Base-by-base conservation (phyloP, 768 basidiomycete genomes). In the Auricularia auricula-judae region DNA sequence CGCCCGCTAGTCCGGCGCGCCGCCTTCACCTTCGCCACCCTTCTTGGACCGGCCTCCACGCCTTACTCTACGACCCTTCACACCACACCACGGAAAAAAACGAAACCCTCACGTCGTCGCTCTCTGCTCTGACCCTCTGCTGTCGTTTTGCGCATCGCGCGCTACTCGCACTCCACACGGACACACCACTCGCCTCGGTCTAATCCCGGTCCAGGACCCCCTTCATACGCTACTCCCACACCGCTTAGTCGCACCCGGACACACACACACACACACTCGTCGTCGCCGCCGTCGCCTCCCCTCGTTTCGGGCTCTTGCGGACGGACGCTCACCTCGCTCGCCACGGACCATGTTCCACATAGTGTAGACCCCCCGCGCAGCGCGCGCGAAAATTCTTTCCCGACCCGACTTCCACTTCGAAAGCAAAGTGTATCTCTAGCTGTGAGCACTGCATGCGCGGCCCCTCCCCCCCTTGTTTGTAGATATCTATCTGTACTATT, bases 371-470 rank as follows among this genome's bases (percentile, higher is more conserved):
- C 23, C 23, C 14, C 23, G 7, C 23, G 56, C 11, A 12, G 56
- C 56, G 56, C 12, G n/a, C 16, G 34, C 56, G 14, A 23, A 33
- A 33, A n/a, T 14, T 18, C 34, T 29, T 29, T 14, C 34, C 56
- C 23, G 29, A 11, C 33, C 56, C 23, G 23, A 59, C 23, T 59
- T 29, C 23, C 56, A 4, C 56, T 18, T 7, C 7, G 18, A 10
- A 29, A 33, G 23, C 23, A 59, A 12, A 33, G 29, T 59, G 56
- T 59, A 59, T 59, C 56, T 23, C 8, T 59, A 59, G 56, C 56
- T 59, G 56, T 59, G 56, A 59, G 56, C 56, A 59, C 56, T 59
- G 56, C 56, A 33, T 59, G 56, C 56, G 56, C 56, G 56, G 29
- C 56, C 56, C 56, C 34, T 34, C 16, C 56, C 56, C 34, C 56